Percentiles rank a stretch among this genome's conserved stretches.
These are phyloP conservation scores for Hsuehochloa calcarea DNA, from an alignment of 176 grass and related monocot genomes.

Conservation along the genomic window DNA sequence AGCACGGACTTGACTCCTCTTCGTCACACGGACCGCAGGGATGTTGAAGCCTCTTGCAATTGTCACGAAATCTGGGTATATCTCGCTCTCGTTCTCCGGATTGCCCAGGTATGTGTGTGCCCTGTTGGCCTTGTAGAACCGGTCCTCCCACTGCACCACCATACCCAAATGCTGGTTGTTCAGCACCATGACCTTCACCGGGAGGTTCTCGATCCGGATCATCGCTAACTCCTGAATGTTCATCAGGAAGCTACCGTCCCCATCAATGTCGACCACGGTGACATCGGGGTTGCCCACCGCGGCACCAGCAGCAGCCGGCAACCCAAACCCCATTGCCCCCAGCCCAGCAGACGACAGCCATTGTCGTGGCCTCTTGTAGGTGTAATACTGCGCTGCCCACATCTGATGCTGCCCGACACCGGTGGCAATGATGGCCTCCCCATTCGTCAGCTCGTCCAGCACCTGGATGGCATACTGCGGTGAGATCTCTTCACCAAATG, in stretches of 20 bases:
- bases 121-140: conserved; percentile 92
- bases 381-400: conserved; percentile 95
- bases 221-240: conserved; percentile 90
- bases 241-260: conserved; percentile 95
- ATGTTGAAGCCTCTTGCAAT: conserved; percentile 78
- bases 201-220: conserved; percentile 82
- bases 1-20: conserved; percentile 64
- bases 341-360: conserved; percentile 77
- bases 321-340: conserved; percentile 91
- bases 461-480: conserved; percentile 87
- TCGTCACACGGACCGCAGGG: conserved; percentile 78
- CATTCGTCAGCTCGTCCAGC: conserved; percentile 81
- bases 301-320: conserved; percentile 85
- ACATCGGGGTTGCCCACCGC: conserved; percentile 76
- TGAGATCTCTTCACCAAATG: conserved; percentile 60
- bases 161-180: conserved; percentile 98
- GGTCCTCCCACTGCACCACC: conserved; percentile 87
- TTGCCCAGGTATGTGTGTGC: conserved; percentile 90
- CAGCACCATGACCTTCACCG: conserved; percentile 70
- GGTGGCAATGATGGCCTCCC: conserved; percentile 77
- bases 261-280: conserved; percentile 87
- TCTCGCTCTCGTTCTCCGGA: conserved; percentile 62
- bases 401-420: conserved; percentile 96
- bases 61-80: conserved; percentile 88
- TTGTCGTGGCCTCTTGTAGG: conserved; percentile 63